Evolutionary conservation across 495 filamentous ascomycete genomes (phyloP).

Genomic region (Xylaria scruposa): DNA sequence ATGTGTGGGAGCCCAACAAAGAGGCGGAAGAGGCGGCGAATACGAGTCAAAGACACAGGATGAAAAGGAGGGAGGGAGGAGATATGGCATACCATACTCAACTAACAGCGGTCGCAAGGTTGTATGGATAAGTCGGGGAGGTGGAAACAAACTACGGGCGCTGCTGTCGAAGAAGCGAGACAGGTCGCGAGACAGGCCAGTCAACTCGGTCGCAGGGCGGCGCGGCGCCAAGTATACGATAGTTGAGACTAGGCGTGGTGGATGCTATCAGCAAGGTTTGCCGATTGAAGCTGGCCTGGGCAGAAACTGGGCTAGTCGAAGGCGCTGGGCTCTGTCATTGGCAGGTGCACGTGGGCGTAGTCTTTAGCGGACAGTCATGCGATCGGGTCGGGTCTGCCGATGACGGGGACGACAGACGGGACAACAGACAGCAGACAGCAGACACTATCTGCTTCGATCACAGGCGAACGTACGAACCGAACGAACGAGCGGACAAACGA

Average conservation of each 20-base stretch:
- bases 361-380: constrained; percentile 12
- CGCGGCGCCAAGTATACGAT: constrained; percentile 24
- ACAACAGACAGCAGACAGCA: neutral
- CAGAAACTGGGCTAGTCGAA: constrained; percentile 19
- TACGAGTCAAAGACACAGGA: neutral
- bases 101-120: neutral
- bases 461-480: constrained; percentile 11
- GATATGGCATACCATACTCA: constrained; percentile 3
- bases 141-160: neutral
- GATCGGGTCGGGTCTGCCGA: constrained; percentile 22
- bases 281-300: constrained; percentile 23
- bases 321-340: constrained; percentile 29
- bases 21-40: constrained; percentile 14
- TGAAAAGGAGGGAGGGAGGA: neutral
- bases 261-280: constrained; percentile 25
- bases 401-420: neutral
- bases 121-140: neutral
- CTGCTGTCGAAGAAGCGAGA: constrained; percentile 11
- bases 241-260: constrained; percentile 22
- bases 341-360: constrained; percentile 2
- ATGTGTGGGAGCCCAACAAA: neutral
- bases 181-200: constrained; percentile 11
- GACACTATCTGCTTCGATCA: constrained; percentile 8
- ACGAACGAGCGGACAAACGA: constrained; percentile 9
- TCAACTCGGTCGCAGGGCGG: constrained; percentile 9